phyloP scores from a whole-genome alignment of 2,329 filamentous ascomycete species.

The Cryphonectria nitschkei region DNA sequence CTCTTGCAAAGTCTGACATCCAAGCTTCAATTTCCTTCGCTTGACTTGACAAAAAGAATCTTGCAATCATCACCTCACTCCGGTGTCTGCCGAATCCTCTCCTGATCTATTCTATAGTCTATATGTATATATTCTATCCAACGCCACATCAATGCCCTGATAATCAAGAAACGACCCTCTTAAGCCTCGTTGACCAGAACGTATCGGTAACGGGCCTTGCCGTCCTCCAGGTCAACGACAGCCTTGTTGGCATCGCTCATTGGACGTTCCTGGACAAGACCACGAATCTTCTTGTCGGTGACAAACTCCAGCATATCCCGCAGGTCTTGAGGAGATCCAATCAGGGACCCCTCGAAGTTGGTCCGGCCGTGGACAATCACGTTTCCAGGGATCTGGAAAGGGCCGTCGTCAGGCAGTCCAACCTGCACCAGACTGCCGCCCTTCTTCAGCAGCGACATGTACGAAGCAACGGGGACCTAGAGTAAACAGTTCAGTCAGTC shows the following conservation, averaged over 20 bases:
- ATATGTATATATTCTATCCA: background rate
- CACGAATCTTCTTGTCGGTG: conserved; percentile 57
- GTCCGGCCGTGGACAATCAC: conserved; percentile 59
- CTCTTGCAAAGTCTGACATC: background rate
- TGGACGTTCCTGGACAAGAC: conserved; percentile 56
- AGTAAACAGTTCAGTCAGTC: background rate
- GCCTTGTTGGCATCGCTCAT: conserved; percentile 60
- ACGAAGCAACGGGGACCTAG: conserved; percentile 54
- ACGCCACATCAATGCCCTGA: background rate
- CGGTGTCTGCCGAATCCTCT: background rate
- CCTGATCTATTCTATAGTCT: background rate
- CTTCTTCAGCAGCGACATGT: conserved; percentile 61
- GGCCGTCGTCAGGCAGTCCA: conserved; percentile 59
- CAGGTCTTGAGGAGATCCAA: conserved; percentile 58
- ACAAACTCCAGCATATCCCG: conserved; percentile 62
- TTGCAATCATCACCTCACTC: background rate
- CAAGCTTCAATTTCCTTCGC: background rate
- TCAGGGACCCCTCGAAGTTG: conserved; percentile 47
- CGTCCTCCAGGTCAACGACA: conserved; percentile 57
- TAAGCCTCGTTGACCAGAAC: conserved; percentile 48
- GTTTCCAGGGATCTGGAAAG: conserved; percentile 53
- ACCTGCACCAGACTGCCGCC: conserved; percentile 68
- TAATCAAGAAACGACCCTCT: background rate
- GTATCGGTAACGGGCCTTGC: conserved; percentile 54
- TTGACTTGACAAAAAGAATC: background rate